Evolutionary conservation across 2,329 filamentous ascomycete genomes (phyloP).

Genomic region (Colletotrichum nymphaeae): DNA sequence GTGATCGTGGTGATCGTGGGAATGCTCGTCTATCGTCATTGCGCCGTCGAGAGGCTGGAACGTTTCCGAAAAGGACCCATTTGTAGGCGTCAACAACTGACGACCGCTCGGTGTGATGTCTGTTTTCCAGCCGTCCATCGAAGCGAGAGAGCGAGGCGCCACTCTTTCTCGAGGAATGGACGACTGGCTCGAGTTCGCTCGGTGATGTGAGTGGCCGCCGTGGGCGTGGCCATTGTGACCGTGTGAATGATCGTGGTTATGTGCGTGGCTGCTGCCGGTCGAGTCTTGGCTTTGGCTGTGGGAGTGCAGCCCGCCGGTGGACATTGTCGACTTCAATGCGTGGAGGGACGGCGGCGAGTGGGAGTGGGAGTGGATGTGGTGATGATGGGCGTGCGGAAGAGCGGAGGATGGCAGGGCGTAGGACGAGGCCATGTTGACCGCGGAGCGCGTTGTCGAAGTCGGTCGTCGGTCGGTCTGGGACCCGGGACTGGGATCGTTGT

Average conservation of each 20-base stretch:
- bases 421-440: slow-evolving; percentile 59
- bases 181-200: slow-evolving; percentile 26
- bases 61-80: slow-evolving; percentile 24
- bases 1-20: slow-evolving; percentile 42
- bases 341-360: slow-evolving; percentile 54
- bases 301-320: slow-evolving; percentile 41
- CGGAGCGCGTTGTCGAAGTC: slow-evolving; percentile 5
- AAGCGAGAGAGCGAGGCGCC: slow-evolving; percentile 46
- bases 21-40: slow-evolving; percentile 35
- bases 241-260: slow-evolving; percentile 43
- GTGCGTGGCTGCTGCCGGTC: slow-evolving; percentile 42
- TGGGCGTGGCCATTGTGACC: slow-evolving; percentile 41
- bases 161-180: slow-evolving; percentile 43
- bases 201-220: slow-evolving; percentile 41
- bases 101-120: slow-evolving; percentile 54
- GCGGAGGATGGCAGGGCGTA: slow-evolving; percentile 65
- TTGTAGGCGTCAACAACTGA: slow-evolving; percentile 48
- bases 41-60: slow-evolving; percentile 34
- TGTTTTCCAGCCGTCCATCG: slow-evolving; percentile 53
- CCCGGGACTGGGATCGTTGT: slow-evolving; percentile 7
- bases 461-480: slow-evolving; percentile 32
- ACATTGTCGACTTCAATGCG: slow-evolving; percentile 47
- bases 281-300: slow-evolving; percentile 41
- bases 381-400: slow-evolving; percentile 59
- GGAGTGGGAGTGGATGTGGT: slow-evolving; percentile 53